Percentiles rank a stretch among this genome's conserved stretches.
phyloP scores from a whole-genome alignment of 2,329 filamentous ascomycete species.

The Pochonia chlamydosporia region DNA sequence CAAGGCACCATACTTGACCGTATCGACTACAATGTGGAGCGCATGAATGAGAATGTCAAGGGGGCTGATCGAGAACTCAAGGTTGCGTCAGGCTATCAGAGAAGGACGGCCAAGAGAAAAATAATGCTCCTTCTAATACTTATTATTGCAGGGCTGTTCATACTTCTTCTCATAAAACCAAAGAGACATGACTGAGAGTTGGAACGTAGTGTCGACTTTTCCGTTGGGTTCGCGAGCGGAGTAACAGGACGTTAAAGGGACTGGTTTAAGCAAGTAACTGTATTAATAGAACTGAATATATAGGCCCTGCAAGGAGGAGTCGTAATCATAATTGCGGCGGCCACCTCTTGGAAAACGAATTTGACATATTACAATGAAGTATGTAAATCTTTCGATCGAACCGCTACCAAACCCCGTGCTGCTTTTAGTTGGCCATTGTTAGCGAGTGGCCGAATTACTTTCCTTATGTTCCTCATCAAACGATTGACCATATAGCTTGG shows the following conservation, averaged over 20 bases:
- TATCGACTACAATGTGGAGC: conserved; percentile 97
- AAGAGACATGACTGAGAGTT: conserved; percentile 40
- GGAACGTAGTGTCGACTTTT: neutral
- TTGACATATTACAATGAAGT: conserved; percentile 12
- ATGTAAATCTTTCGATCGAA: no score
- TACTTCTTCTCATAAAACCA: conserved; percentile 75
- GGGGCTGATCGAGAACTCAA: conserved; percentile 87
- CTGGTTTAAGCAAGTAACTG: neutral
- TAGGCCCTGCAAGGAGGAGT: neutral
- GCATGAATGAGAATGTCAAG: conserved; percentile 90
- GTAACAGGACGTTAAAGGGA: conserved; percentile 3
- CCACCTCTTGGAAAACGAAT: conserved; percentile 4
- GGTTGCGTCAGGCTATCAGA: conserved; percentile 84
- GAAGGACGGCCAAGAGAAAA: conserved; percentile 82
- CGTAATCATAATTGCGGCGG: neutral
- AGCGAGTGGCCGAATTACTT: no score
- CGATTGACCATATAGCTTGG: conserved; percentile 20
- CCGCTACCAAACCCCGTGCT: no score
- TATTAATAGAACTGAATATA: neutral
- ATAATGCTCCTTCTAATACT: conserved; percentile 84
- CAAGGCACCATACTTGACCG: conserved; percentile 88
- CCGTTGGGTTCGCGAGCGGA: neutral
- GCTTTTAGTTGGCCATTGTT: no score
- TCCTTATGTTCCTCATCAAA: conserved; percentile 16
- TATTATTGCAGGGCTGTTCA: conserved; percentile 80